phyloP scores from a whole-genome alignment of 2,329 filamentous ascomycete genomes.

The Penicillium paneum region DNA sequence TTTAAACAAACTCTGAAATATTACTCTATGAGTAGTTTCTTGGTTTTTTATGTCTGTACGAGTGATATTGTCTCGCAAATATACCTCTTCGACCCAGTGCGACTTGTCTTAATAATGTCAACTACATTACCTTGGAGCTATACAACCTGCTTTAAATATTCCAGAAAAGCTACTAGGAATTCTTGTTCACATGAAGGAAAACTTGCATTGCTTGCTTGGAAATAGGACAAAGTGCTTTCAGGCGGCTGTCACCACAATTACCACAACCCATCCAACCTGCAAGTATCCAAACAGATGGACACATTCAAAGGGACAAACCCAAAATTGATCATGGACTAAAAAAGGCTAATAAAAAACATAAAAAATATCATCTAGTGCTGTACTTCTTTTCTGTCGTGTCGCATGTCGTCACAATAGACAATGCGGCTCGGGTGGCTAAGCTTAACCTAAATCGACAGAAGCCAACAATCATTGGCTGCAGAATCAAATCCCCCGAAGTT shows the following conservation, averaged over 20 bases:
- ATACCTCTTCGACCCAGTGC: not conserved
- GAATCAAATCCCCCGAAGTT: not conserved
- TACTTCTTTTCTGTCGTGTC: not conserved
- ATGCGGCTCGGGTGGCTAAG: not conserved
- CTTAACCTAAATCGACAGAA: conserved; percentile 1
- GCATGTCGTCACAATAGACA: not conserved
- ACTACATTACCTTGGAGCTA: not conserved
- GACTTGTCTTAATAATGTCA: not conserved
- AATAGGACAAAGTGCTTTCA: not conserved
- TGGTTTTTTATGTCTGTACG: too few species aligned
- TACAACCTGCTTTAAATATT: not conserved
- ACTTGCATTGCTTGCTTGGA: not conserved
- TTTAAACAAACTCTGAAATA: not conserved
- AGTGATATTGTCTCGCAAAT: not conserved
- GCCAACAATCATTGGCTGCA: not conserved
- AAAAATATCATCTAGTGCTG: not conserved
- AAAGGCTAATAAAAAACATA: not conserved
- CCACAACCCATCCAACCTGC: not conserved
- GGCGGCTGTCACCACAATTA: not conserved
- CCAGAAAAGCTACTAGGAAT: not conserved
- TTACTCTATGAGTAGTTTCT: not conserved
- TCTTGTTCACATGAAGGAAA: not conserved
- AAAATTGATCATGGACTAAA: not conserved
- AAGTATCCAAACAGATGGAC: too few species aligned
- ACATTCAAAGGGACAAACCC: too few species aligned